These are phyloP conservation scores for Neofusicoccum cordaticola DNA, from an alignment of 2,329 filamentous ascomycete species.

Conservation along the genomic window DNA sequence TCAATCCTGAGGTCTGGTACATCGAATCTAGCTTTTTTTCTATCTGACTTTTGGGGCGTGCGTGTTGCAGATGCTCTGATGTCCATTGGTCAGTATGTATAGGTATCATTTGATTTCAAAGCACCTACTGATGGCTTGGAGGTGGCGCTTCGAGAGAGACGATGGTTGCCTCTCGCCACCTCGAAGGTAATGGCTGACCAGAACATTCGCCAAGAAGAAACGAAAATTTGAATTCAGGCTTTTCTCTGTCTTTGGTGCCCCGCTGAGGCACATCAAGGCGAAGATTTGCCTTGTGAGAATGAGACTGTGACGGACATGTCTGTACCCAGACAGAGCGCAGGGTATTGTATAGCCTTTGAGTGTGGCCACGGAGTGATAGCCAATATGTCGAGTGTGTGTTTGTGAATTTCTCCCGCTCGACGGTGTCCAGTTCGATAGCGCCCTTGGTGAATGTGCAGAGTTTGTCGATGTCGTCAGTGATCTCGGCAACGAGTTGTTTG, in stretches of 20 bases:
- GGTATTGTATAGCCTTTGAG: slow-evolving; percentile 16
- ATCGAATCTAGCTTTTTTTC: neutral
- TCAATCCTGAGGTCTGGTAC: neutral
- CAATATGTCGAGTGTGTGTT: slow-evolving; percentile 16
- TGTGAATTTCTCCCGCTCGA: slow-evolving; percentile 11
- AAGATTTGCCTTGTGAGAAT: slow-evolving; percentile 17
- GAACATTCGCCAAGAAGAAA: slow-evolving; percentile 1
- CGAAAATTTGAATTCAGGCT: neutral
- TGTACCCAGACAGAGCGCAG: slow-evolving; percentile 12
- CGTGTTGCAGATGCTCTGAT: neutral
- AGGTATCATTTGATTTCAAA: no score
- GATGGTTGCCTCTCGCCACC: slow-evolving; percentile 6
- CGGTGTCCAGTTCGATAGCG: slow-evolving; percentile 15
- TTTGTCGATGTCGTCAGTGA: slow-evolving; percentile 19
- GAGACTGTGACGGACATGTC: slow-evolving; percentile 13
- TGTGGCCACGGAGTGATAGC: slow-evolving; percentile 18
- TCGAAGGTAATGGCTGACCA: neutral
- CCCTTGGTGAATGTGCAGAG: slow-evolving; percentile 15
- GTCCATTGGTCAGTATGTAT: no score
- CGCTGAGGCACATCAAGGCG: slow-evolving; percentile 15
- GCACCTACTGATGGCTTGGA: neutral
- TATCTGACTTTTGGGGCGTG: neutral
- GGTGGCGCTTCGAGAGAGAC: neutral
- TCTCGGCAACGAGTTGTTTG: slow-evolving; percentile 11
- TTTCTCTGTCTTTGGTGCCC: neutral